A percentile compares a stretch with the other conserved stretches of the same genome.
Conservation (phyloP, 345 rosid genomes). For the Hibiscus syriacus region DNA sequence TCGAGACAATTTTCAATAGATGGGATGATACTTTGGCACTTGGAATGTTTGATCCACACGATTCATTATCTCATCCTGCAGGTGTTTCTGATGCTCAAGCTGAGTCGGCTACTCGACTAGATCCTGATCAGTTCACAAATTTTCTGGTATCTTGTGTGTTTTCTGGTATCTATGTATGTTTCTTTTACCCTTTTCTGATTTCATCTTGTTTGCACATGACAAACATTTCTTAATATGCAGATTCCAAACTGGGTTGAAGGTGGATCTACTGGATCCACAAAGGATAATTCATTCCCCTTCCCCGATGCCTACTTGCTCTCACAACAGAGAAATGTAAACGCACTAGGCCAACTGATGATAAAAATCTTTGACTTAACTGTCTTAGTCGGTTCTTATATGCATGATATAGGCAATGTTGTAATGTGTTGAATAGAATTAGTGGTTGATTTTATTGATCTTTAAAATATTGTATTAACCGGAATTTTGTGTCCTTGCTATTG, state of each 20-base stretch:
- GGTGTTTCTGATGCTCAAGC: constrained; percentile 89
- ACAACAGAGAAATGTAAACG: constrained; percentile 76
- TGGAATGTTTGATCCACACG: constrained; percentile 92
- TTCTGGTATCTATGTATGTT: neutral
- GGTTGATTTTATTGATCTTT: neutral
- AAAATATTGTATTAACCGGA: neutral
- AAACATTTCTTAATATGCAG: constrained; percentile 31
- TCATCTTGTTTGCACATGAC: neutral
- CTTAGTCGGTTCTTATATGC: constrained; percentile 5
- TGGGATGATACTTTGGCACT: constrained; percentile 87
- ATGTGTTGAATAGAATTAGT: neutral
- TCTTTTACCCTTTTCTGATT: neutral
- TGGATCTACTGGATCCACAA: constrained; percentile 59
- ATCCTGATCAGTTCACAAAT: constrained; percentile 85
- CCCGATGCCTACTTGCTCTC: constrained; percentile 62
- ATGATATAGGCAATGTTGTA: neutral
- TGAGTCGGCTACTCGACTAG: constrained; percentile 71
- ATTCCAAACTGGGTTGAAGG: constrained; percentile 88
- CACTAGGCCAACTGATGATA: neutral
- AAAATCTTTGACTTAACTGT: neutral
- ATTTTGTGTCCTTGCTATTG: neutral
- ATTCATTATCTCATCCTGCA: constrained; percentile 89
- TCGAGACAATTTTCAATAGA: constrained; percentile 67
- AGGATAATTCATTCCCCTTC: constrained; percentile 78
- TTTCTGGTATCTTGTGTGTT: constrained; percentile 54